Base-by-base conservation (phyloP, 768 basidiomycete species). In the Chiua virens region DNA sequence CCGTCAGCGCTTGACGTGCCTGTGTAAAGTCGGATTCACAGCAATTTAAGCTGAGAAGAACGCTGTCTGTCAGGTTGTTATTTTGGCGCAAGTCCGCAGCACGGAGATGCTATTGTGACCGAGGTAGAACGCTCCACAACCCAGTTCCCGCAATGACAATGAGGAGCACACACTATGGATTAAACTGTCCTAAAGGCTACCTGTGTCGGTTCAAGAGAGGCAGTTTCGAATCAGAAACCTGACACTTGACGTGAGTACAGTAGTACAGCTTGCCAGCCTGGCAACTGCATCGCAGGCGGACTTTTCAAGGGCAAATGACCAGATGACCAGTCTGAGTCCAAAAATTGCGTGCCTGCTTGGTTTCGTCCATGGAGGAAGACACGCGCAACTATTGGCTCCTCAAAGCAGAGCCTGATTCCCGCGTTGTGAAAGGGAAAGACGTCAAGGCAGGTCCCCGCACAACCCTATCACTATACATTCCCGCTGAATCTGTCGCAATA, bases 401-500 rank as follows among this genome's bases (percentile, higher is more conserved):
- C 69, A 92, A 93, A 68, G 91, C 91, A 4, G 91, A 92, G 66
- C 91, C 91, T 9, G 86, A 92, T 53, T 81, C 89, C 15, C 85
- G 90, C 48, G 62, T 92, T 41, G 87, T 89, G 38, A 93, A 91
- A 66, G 91, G 90, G 39, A 89, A 86, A 59, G 91, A 94, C 55
- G 89, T 94, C 57, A 92, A 89, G 78, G 90, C 76, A 57, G 41
- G 69, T 47, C 37, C 28, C 20, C 46, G n/a, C n/a, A n/a, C n/a
- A n/a, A n/a, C n/a, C 32, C 15, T 17, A 15, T 27, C 14, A 11
- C 32, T 21, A 18, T 32, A 27, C 28, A 34, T 18, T 3, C 8
- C 22, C 28, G 21, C 44, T 47, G 25, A 53, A 22, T 50, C 23
- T 50, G 15, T 20, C 49, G 34, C 8, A n/a, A 50, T 58, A 91